Base-by-base conservation (phyloP, 2,329 filamentous ascomycete genomes). In the Colletotrichum limetticola region DNA sequence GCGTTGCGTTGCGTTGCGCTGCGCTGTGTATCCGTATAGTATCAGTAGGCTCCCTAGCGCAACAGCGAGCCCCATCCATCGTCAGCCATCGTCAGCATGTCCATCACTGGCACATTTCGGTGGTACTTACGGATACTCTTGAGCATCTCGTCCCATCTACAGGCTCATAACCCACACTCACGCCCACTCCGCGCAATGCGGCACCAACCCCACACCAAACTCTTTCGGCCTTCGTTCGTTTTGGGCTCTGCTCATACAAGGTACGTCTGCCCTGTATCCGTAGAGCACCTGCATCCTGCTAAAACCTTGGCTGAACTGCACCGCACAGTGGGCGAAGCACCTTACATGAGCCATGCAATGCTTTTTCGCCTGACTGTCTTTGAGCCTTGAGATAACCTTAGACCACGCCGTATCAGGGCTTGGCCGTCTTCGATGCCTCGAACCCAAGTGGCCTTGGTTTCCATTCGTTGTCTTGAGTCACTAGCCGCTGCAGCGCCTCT, bases 121-220 rank as follows among this genome's bases (percentile, higher is more conserved):
- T 19, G 37, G 37, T 42, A 42, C 37, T 42, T 42, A 32, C 30
- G 12, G 32, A 67, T 42, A 19, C 26, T 37, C 26, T n/a, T 35
- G 32, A 35, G 19, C 28, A 53, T 71, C 63, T 53, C 52, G 28
- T 70, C 49, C 35, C 32, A 46, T 19, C 30, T 8, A 32, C 30
- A 32, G 30, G 9, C 30, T 28, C 56, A 6, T 55, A 65, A 61
- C 35, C 68, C 64, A 46, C 58, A 57, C 42, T 49, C 42, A 49
- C 42, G 42, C 42, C 42, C 42, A 49, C 42, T n/a, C 42, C 19
- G 42, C n/a, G 19, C 42, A 19, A 49, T 49, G 42, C 35, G 26
- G 32, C 49, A 52, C 57, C 57, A 58, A 68, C 65, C 52, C 69
- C 69, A 72, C 65, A 30, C 52, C 37, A 68, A 64, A 72, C 65